phyloP scores from a whole-genome alignment of 2,329 filamentous ascomycete genomes.

The Pezicula neosporulosa region DNA sequence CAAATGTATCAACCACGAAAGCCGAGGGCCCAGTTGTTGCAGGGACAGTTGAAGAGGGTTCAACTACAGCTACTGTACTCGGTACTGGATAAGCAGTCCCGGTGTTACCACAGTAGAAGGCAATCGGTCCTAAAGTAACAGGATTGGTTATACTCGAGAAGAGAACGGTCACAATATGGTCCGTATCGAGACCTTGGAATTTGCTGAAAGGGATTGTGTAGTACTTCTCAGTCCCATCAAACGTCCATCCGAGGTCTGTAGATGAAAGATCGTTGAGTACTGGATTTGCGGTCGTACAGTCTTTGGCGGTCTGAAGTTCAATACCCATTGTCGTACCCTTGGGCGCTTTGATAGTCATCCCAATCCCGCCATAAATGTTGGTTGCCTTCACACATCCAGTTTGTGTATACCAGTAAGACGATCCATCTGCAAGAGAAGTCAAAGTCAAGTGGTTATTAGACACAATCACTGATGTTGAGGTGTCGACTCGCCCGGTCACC shows the following conservation, averaged over 20 bases:
- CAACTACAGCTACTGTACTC: constrained; percentile 34
- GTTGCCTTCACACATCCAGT: constrained; percentile 50
- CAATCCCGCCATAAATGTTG: constrained; percentile 50
- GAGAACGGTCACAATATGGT: constrained; percentile 49
- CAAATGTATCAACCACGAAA: constrained; percentile 61
- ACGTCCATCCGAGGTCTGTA: constrained; percentile 52
- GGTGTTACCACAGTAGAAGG: constrained; percentile 53
- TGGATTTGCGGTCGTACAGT: constrained; percentile 33
- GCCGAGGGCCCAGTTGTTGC: constrained; percentile 44
- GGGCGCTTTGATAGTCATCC: constrained; percentile 50
- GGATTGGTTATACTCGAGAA: constrained; percentile 43
- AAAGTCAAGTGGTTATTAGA: constrained; percentile 48
- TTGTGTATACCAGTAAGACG: constrained; percentile 57
- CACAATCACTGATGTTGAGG: constrained; percentile 44
- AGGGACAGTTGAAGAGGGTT: constrained; percentile 44
- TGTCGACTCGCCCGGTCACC: constrained; percentile 17
- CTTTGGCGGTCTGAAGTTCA: constrained; percentile 44
- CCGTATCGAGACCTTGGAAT: constrained; percentile 45
- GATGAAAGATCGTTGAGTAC: constrained; percentile 28
- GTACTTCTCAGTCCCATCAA: constrained; percentile 56
- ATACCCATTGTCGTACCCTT: constrained; percentile 47
- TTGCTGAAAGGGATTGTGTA: constrained; percentile 55
- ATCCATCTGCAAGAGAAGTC: constrained; percentile 38
- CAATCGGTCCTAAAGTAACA: constrained; percentile 52
- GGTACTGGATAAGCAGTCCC: constrained; percentile 46